A percentile compares a stretch with the other conserved stretches of the same genome.
Evolutionary conservation across 805 yeast species (phyloP).

Genomic region (Wickerhamomyces canadensis): DNA sequence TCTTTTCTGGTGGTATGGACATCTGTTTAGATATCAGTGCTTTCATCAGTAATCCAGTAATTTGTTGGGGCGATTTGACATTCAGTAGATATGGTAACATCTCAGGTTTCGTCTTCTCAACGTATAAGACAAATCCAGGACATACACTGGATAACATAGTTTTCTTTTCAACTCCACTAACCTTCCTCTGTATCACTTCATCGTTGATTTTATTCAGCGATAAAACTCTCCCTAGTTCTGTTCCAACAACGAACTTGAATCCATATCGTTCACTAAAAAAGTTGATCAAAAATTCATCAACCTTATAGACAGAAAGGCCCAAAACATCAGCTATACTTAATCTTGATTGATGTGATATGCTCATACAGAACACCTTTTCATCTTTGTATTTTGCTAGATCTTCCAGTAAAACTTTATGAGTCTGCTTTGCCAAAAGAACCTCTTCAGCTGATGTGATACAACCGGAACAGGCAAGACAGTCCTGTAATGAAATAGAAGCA

Average conservation of each 20-base stretch:
- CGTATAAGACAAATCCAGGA: constrained; percentile 96
- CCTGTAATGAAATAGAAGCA: constrained; percentile 86
- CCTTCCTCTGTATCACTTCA: constrained; percentile 23
- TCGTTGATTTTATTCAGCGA: constrained; percentile 49
- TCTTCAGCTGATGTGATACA: constrained; percentile 98
- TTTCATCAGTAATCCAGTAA: constrained; percentile 78
- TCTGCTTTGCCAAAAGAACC: constrained; percentile 83
- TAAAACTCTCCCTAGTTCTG: constrained; percentile 72
- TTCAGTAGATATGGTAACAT: constrained; percentile 64
- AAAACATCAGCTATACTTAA: constrained; percentile 74
- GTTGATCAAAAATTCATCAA: constrained; percentile 57
- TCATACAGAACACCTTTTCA: constrained; percentile 54
- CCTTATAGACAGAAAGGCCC: constrained; percentile 41
- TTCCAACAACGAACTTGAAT: constrained; percentile 73
- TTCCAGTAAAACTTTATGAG: constrained; percentile 70
- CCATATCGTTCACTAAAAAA: constrained; percentile 58
- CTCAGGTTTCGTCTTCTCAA: constrained; percentile 92
- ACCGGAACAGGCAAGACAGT: constrained; percentile 95
- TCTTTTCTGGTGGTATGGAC: constrained; percentile 24
- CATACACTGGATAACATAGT: constrained; percentile 59
- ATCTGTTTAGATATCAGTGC: constrained; percentile 35
- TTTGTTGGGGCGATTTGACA: constrained; percentile 89
- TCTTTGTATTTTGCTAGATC: constrained; percentile 38
- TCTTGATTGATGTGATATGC: constrained; percentile 82
- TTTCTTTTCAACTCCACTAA: constrained; percentile 2